These are phyloP conservation scores for Globisporangium parvum DNA, from an alignment of 352 stramenopile genomes.

Conservation along the genomic window DNA sequence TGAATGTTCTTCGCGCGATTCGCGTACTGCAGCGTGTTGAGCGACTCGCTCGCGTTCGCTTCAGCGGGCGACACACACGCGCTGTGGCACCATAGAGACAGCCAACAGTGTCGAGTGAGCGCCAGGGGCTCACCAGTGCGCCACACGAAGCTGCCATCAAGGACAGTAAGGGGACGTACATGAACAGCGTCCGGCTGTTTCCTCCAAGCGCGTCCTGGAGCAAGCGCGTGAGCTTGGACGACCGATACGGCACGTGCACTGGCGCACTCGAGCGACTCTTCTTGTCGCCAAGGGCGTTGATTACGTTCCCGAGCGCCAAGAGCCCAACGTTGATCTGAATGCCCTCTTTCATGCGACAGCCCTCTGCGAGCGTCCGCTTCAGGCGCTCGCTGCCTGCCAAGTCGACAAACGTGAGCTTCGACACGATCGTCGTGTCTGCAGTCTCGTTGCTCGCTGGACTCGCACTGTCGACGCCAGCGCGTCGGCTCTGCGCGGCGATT, in stretches of 20 bases:
- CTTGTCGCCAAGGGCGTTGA: conserved; percentile 81
- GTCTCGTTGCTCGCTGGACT: not conserved
- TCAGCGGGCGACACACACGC: conserved; percentile 79
- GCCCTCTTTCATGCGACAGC: conserved; percentile 83
- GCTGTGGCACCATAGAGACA: conserved; percentile 19
- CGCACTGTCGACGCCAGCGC: not conserved
- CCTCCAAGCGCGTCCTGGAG: conserved; percentile 82
- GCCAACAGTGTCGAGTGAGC: not conserved
- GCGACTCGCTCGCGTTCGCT: conserved; percentile 58
- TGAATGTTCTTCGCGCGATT: conserved; percentile 87
- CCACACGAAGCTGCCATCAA: too few species aligned
- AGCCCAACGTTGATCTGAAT: conserved; percentile 88
- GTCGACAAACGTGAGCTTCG: conserved; percentile 87
- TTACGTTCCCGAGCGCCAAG: conserved; percentile 81
- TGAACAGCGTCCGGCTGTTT: conserved; percentile 87
- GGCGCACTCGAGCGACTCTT: conserved; percentile 34
- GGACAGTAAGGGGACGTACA: conserved; percentile 59
- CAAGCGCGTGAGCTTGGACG: conserved; percentile 75
- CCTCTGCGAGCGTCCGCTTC: conserved; percentile 81
- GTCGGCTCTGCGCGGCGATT: not conserved
- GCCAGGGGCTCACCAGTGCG: too few species aligned
- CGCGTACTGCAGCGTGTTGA: conserved; percentile 84
- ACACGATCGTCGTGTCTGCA: conserved; percentile 42
- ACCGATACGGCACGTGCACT: conserved; percentile 73
- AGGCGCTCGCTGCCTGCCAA: conserved; percentile 81